A percentile compares a stretch with the other conserved stretches of the same genome.
phyloP scores from a whole-genome alignment of 2,329 filamentous ascomycete genomes.

The Stagonosporopsis cucurbitacearum region DNA sequence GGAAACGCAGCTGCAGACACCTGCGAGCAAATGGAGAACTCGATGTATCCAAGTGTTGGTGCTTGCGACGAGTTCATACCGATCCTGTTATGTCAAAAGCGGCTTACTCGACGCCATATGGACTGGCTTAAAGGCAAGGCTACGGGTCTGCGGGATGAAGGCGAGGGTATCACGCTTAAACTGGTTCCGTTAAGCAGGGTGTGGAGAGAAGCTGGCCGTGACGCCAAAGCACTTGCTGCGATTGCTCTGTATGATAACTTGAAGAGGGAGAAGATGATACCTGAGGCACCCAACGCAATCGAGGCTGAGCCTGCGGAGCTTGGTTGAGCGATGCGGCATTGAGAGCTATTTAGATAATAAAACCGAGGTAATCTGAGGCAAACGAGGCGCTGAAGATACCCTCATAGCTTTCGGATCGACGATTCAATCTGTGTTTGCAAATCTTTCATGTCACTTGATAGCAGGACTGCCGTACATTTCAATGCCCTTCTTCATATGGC shows the following conservation, averaged over 20 bases:
- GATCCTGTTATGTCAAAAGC: conserved; percentile 62
- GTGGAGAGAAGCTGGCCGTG: conserved; percentile 62
- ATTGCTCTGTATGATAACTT: conserved; percentile 63
- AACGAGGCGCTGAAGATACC: not conserved
- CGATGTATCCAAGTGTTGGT: conserved; percentile 62
- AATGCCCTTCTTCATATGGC: no score
- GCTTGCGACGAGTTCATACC: conserved; percentile 67
- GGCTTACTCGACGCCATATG: conserved; percentile 57
- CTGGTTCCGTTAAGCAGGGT: conserved; percentile 58
- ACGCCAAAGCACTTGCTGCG: conserved; percentile 63
- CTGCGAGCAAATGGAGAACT: conserved; percentile 34
- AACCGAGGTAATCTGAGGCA: not conserved
- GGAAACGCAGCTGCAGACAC: not conserved
- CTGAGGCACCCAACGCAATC: conserved; percentile 24
- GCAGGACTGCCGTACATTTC: no score
- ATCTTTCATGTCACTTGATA: not conserved
- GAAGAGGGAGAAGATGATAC: conserved; percentile 54
- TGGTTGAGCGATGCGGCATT: not conserved
- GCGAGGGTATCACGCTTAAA: conserved; percentile 66
- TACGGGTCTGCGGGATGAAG: conserved; percentile 61
- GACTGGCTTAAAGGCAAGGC: conserved; percentile 59
- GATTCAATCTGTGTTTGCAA: not conserved
- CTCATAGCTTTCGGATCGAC: no score
- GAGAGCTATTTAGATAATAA: not conserved
- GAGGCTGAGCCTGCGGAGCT: conserved; percentile 20